Conservation (phyloP, 495 filamentous ascomycete genomes). For the Xylaria flabelliformis region DNA sequence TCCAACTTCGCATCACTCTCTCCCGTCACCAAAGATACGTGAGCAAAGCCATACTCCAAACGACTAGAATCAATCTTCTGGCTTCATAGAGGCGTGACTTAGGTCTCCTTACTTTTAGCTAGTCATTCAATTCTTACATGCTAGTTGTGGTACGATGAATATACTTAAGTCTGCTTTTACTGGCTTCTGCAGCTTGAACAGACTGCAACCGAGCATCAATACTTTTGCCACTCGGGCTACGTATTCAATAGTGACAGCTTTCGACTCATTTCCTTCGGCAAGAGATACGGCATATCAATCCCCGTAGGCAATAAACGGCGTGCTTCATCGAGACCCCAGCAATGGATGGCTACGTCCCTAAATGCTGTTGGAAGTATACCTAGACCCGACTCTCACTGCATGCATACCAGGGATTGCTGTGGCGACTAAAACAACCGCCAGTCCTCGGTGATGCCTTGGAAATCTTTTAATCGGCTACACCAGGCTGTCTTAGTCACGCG, state of each 20-base stretch:
- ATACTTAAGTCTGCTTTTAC: neutral
- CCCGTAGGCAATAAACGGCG: neutral
- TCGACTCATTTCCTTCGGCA: neutral
- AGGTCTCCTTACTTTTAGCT: neutral
- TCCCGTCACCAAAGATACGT: neutral
- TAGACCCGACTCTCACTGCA: neutral
- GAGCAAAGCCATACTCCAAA: neutral
- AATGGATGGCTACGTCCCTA: neutral
- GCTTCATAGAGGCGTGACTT: neutral
- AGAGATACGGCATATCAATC: neutral
- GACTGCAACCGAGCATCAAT: neutral
- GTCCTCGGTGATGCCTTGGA: neutral
- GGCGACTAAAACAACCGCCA: neutral
- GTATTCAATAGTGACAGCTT: neutral
- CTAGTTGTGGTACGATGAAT: neutral
- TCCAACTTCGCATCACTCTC: neutral
- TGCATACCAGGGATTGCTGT: neutral
- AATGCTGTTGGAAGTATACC: neutral
- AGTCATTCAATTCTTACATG: neutral
- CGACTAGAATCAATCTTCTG: neutral
- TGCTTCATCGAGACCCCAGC: neutral
- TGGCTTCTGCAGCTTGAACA: neutral
- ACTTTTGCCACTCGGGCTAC: neutral
- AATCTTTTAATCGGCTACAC: neutral
- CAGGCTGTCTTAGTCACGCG: neutral